Evolutionary conservation across 352 stramenopile species (phyloP), one percentile per base, ranked within the genome.

Genomic region (Globisporangium lucens): DNA sequence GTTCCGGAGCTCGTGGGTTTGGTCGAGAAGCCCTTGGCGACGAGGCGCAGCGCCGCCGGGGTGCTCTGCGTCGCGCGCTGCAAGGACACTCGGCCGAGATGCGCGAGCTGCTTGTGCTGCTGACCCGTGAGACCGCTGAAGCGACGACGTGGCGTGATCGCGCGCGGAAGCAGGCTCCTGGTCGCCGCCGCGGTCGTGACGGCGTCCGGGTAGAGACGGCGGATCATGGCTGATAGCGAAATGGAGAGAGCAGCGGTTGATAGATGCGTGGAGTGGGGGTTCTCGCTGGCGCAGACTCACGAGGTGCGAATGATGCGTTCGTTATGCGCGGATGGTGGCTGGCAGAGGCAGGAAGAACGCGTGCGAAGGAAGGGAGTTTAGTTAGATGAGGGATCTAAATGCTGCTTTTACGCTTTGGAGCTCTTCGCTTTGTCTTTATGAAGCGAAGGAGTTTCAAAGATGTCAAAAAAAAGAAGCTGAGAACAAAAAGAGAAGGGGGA

Each of bases 1-100:
- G 58, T 30, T 2, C 59, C 59, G 9, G 41, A 27, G n/a, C 12
- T n/a, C 38, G 63, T 51, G 27, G 43, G 30, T 43, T 68, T 68
- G 17, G 53, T 68, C 10, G 63, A 68, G n/a, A 68, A 61, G 52
- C 27, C 52, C 27, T 41, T 60, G 24, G 53, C 33, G 35, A 35
- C 24, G n/a, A 55, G 6, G 3, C 38, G 24, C 17, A 46, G 30
- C 43, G 20, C 4, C 36, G 20, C 12, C 8, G 46, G 15, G 27
- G 1, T 41, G 15, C 2, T 24, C n/a, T 30, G 3, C 41, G 24
- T 24, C 13, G 47, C n/a, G 24, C 36, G 12, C 41, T 63, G 58
- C 38, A 63, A 15, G 20, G 38, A 41, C 38, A 27, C 1, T 17
- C 38, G n/a, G 17, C 22, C 27, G 15, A 63, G 15, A n/a, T 38